Base-by-base conservation (phyloP, 176 grass and related monocot species). In the Eleusine indica region DNA sequence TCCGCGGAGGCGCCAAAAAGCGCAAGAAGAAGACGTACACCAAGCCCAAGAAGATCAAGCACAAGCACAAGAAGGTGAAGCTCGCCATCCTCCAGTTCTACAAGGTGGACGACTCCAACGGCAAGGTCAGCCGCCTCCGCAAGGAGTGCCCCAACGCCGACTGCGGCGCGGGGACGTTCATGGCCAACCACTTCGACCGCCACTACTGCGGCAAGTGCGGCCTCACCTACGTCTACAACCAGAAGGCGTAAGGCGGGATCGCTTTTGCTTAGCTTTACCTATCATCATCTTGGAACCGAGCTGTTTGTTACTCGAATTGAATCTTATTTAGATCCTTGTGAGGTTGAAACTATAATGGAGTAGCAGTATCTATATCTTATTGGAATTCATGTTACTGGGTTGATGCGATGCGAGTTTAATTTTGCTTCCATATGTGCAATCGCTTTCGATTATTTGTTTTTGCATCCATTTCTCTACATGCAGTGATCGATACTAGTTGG, bases 201-300 rank as follows among this genome's bases (percentile, higher is more conserved):
- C 92, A 94, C 80, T 94, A 94, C 89, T 94, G 92, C 72, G 92
- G 92, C 80, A 94, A 94, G 89, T 94, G 92, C 89, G 92, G 92
- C 71, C 92, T 94, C 66, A 94, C 92, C 79, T 94, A 91, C 57
- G 92, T 94, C 89, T 94, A 94, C 86, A 88, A 88, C 75, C 90
- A 88, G 86, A 88, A 91, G 90, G 90, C 86, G 64, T 87, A 63
- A 90, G 79, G 86, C 62, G 46, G 57, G 29, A 4, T 56, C 0
- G 67, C 5, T 63, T 70, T 25, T 43, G 82, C 66, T 57, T 38
- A 43, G 15, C 39, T 80, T 89, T 82, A 38, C 22, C 66, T 76
- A 16, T 52, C 52, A 35, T 35, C 17, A 29, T 44, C 60, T 39
- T 71, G 76, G 25, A 52, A 47, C 48, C 4, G 48, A 60, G 29